Percentiles rank a stretch among this genome's conserved stretches.
phyloP scores from a whole-genome alignment of 768 basidiomycete genomes.

The Russula vinacea region DNA sequence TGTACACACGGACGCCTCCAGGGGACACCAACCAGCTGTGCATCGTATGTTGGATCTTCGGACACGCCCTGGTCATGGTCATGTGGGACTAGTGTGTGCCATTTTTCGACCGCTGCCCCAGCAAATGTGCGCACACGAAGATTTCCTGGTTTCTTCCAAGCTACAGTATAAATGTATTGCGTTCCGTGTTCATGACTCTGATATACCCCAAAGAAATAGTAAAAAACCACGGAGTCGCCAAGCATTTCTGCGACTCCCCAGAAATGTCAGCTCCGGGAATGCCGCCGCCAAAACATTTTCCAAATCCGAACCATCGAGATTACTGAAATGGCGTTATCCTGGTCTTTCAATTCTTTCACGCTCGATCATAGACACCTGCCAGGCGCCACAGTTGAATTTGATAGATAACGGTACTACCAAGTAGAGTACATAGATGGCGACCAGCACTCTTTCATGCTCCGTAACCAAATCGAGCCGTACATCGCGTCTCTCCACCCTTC shows the following conservation, averaged over 20 bases:
- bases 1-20: too few relatives aligned
- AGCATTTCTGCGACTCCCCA: too few relatives aligned
- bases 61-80: neutral
- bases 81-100: neutral
- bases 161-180: neutral
- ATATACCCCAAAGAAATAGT: too few relatives aligned
- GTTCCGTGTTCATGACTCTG: neutral
- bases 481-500: neutral
- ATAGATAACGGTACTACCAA: neutral
- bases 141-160: neutral
- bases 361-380: neutral
- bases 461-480: neutral
- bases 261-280: too few relatives aligned
- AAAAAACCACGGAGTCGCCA: too few relatives aligned
- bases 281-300: too few relatives aligned
- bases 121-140: too few relatives aligned
- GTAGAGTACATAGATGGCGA: neutral
- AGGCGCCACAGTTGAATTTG: neutral
- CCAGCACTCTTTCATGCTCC: neutral
- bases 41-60: too few relatives aligned
- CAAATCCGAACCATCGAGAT: too few relatives aligned
- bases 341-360: neutral
- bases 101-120: neutral
- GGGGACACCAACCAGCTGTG: too few relatives aligned
- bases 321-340: too few relatives aligned